A percentile compares a stretch with the other conserved stretches of the same genome.
Conservation (phyloP, 169 alveolate genomes). For the Neospora caninum region DNA sequence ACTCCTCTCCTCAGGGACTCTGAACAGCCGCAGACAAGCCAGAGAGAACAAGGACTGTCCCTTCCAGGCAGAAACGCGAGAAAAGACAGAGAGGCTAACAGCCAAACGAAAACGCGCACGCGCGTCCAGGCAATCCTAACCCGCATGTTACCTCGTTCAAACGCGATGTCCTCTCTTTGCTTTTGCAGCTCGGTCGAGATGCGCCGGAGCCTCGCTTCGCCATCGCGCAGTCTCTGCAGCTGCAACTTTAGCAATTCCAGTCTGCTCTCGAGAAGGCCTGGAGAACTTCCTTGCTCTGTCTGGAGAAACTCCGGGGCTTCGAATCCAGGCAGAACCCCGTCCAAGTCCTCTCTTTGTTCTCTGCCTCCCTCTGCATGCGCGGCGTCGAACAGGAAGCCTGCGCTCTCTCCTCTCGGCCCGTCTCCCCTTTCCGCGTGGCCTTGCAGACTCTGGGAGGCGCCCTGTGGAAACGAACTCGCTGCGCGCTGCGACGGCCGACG, state of each 20-base stretch:
- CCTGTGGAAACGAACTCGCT: neutral
- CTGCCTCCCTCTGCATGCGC: no score
- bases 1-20: neutral
- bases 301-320: neutral
- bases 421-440: neutral
- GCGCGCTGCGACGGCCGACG: no score
- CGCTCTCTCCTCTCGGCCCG: neutral
- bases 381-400: no score
- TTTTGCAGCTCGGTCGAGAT: neutral
- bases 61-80: no score
- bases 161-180: neutral
- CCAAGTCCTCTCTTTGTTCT: neutral
- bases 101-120: no score
- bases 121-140: no score
- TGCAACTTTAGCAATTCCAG: neutral
- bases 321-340: neutral
- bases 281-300: neutral
- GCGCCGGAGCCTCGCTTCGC: neutral
- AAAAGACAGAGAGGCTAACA: no score
- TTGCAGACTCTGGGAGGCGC: neutral
- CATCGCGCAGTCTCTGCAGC: conserved; percentile 32
- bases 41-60: no score
- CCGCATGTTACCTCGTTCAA: neutral
- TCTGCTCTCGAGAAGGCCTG: neutral
- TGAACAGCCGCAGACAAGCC: neutral